Conservation (phyloP, 495 filamentous ascomycete genomes). For the Aspergillus sclerotioniger region DNA sequence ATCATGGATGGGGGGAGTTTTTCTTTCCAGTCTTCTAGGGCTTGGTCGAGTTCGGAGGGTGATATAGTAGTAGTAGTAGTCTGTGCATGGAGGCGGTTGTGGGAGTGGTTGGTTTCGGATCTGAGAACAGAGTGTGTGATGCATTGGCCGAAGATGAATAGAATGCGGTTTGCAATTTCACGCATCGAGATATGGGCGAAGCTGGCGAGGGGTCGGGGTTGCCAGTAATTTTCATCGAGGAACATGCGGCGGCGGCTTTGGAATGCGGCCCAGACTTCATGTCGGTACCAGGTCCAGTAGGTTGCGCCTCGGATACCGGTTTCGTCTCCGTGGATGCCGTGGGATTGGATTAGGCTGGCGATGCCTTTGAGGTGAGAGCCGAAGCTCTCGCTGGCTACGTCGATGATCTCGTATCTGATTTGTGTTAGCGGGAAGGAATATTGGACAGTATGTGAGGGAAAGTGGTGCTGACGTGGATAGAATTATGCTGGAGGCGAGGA, state of each 20-base stretch:
- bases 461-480: slow-evolving; percentile 6
- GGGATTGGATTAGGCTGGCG: slow-evolving; percentile 1
- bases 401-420: slow-evolving; percentile 13
- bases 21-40: slow-evolving; percentile 1
- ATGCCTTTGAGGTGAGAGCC: slow-evolving; percentile 10
- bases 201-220: not conserved
- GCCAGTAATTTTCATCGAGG: slow-evolving; percentile 4
- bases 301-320: slow-evolving; percentile 2
- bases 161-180: slow-evolving; percentile 5
- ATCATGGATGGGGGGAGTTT: slow-evolving; percentile 5
- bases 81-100: not conserved
- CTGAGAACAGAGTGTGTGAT: not conserved
- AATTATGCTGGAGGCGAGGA: slow-evolving; percentile 11
- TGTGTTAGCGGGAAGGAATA: no score
- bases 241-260: slow-evolving; percentile 7
- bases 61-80: no score
- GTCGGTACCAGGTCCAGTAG: slow-evolving; percentile 12
- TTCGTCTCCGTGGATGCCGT: not conserved
- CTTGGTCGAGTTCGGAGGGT: not conserved
- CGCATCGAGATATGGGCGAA: not conserved
- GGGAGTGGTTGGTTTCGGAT: no score
- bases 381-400: slow-evolving; percentile 7
- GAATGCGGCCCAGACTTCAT: slow-evolving; percentile 8
- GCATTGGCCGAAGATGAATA: slow-evolving; percentile 10
- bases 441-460: no score